phyloP scores from a whole-genome alignment of 768 basidiomycete genomes.

The Podaxis sp. region DNA sequence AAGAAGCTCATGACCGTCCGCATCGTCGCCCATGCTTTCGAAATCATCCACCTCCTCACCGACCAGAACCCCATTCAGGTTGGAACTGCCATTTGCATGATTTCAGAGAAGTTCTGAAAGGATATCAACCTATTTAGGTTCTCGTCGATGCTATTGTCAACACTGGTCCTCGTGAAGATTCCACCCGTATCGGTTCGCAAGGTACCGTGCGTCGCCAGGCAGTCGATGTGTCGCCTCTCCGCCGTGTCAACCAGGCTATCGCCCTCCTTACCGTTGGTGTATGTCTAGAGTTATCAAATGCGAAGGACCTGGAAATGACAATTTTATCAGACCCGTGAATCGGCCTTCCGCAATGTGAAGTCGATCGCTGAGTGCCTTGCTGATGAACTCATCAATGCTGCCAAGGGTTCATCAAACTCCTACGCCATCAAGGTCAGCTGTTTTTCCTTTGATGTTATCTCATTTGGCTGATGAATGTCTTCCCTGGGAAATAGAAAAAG shows the following conservation, averaged over 20 bases:
- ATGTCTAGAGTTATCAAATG: slow-evolving; percentile 32
- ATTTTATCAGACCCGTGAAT: slow-evolving; percentile 84
- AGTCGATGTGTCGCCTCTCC: slow-evolving; percentile 98
- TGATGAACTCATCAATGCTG: slow-evolving; percentile 99
- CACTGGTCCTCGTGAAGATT: slow-evolving; percentile 99
- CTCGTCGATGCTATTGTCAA: slow-evolving; percentile 99
- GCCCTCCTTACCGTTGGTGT: slow-evolving; percentile 95
- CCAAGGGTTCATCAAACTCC: slow-evolving; percentile 99
- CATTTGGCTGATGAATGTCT: slow-evolving; percentile 6
- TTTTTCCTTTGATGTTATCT: background rate
- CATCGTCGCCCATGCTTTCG: slow-evolving; percentile 98
- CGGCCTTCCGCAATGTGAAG: slow-evolving; percentile 99
- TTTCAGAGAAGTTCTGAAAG: background rate
- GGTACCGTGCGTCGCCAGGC: slow-evolving; percentile 99
- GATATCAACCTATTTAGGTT: slow-evolving; percentile 45
- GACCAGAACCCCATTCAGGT: slow-evolving; percentile 99
- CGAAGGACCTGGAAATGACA: background rate
- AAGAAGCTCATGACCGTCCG: slow-evolving; percentile 99
- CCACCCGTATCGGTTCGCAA: slow-evolving; percentile 99
- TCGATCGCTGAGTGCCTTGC: slow-evolving; percentile 98
- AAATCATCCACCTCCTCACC: slow-evolving; percentile 99
- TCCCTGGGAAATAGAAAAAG: slow-evolving; percentile 69
- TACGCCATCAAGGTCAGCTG: slow-evolving; percentile 93
- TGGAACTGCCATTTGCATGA: slow-evolving; percentile 21
- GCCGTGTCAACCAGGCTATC: slow-evolving; percentile 97